A percentile compares a stretch with the other conserved stretches of the same genome.
Evolutionary conservation across 768 basidiomycete species (phyloP).

Genomic region (Panus rudis): DNA sequence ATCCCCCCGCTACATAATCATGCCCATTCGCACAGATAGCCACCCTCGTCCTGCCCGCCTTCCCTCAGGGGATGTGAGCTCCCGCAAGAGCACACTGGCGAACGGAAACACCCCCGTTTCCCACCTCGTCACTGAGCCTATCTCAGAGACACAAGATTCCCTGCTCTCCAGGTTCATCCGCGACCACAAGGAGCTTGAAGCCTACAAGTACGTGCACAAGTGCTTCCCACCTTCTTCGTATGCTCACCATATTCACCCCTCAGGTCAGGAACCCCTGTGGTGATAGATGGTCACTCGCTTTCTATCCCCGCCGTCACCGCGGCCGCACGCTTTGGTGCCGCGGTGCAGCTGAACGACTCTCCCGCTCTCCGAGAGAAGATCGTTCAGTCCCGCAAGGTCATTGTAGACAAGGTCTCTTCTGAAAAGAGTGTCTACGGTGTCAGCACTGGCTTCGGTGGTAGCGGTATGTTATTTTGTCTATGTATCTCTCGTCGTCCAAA

Average conservation of each 20-base stretch:
- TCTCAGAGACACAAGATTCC: slow-evolving; percentile 5
- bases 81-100: not conserved
- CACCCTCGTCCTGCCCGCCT: slow-evolving; percentile 2
- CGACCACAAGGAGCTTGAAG: slow-evolving; percentile 52
- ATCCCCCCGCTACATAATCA: too few relatives aligned
- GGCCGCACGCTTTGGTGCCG: slow-evolving; percentile 54
- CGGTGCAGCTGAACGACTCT: slow-evolving; percentile 45
- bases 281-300: slow-evolving; percentile 63
- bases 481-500: slow-evolving; percentile 7
- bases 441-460: slow-evolving; percentile 84
- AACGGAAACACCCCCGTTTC: slow-evolving; percentile 3
- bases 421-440: slow-evolving; percentile 78
- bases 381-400: slow-evolving; percentile 54
- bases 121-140: not conserved
- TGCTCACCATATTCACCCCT: not conserved
- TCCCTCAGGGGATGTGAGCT: not conserved
- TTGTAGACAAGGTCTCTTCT: slow-evolving; percentile 58
- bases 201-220: slow-evolving; percentile 44
- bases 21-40: slow-evolving; percentile 3
- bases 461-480: slow-evolving; percentile 32
- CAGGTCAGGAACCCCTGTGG: slow-evolving; percentile 57
- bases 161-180: slow-evolving; percentile 33
- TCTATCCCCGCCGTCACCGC: slow-evolving; percentile 77
- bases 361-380: slow-evolving; percentile 44
- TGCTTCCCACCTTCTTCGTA: not conserved